Evolutionary conservation across 2,329 filamentous ascomycete species (phyloP).

Genomic region (Cryoendolithus antarcticus): DNA sequence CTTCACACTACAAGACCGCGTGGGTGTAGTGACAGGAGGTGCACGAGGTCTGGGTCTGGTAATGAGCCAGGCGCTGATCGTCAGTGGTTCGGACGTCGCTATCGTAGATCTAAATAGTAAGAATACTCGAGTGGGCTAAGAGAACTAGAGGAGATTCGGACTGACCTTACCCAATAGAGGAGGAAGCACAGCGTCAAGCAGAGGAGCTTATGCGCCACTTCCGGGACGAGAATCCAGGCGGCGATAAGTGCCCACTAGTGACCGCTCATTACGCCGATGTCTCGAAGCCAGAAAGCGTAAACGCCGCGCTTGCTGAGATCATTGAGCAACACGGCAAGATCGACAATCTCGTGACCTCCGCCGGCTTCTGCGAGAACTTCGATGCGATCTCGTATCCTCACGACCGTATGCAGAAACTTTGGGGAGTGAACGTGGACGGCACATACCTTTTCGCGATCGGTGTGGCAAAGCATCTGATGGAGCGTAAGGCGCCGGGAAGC

Average conservation of each 20-base stretch:
- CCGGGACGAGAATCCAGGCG: conserved; percentile 64
- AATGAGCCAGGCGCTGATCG: conserved; percentile 84
- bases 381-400: conserved; percentile 83
- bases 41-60: conserved; percentile 80
- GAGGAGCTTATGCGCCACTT: conserved; percentile 62
- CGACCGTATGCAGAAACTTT: conserved; percentile 84
- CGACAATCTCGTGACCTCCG: conserved; percentile 88
- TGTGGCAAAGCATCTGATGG: conserved; percentile 81
- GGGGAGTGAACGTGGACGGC: conserved; percentile 86
- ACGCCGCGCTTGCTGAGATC: conserved; percentile 58
- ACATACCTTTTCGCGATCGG: conserved; percentile 79
- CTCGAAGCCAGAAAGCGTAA: conserved; percentile 65
- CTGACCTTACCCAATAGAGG: conserved; percentile 41
- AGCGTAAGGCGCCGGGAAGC: conserved; percentile 63
- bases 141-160: background rate
- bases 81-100: conserved; percentile 76
- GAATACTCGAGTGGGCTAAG: too few species aligned
- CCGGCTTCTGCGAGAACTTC: conserved; percentile 92
- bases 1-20: conserved; percentile 76
- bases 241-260: conserved; percentile 63
- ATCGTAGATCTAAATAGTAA: conserved; percentile 88
- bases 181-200: conserved; percentile 71
- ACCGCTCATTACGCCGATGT: conserved; percentile 89
- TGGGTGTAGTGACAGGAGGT: conserved; percentile 79
- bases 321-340: conserved; percentile 62